Conservation (phyloP, 2,329 filamentous ascomycete genomes). For the Sarocladium strictum region DNA sequence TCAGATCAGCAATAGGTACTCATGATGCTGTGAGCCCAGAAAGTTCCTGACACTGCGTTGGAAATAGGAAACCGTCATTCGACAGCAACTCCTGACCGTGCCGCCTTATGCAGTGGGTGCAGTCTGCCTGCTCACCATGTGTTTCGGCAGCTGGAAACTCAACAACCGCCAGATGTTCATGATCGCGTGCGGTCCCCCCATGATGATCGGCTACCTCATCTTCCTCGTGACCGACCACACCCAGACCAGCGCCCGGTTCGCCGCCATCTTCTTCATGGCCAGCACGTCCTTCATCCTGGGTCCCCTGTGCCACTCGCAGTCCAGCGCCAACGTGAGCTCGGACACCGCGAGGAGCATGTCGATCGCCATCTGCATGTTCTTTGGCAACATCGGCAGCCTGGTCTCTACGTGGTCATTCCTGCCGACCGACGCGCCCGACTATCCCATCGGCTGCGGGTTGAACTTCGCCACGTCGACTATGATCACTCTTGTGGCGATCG, state of each 20-base stretch:
- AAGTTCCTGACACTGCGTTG: conserved; percentile 11
- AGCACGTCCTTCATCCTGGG: conserved; percentile 58
- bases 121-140: conserved; percentile 58
- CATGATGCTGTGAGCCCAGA: too few species aligned
- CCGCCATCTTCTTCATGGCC: conserved; percentile 64
- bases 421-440: conserved; percentile 58
- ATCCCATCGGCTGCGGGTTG: conserved; percentile 64
- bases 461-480: conserved; percentile 54
- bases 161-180: conserved; percentile 58
- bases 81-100: conserved; percentile 64
- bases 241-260: conserved; percentile 54
- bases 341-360: conserved; percentile 63
- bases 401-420: conserved; percentile 62
- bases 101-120: conserved; percentile 65
- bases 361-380: conserved; percentile 62
- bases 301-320: conserved; percentile 60
- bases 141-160: conserved; percentile 53
- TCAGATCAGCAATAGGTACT: background rate
- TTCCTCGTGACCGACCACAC: conserved; percentile 52
- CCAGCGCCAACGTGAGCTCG: conserved; percentile 63
- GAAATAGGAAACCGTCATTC: conserved; percentile 41
- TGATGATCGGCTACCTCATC: conserved; percentile 66
- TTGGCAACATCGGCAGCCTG: conserved; percentile 66
- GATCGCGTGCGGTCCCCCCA: conserved; percentile 51
- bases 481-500: conserved; percentile 39